phyloP scores from a whole-genome alignment of 371 early-diverging fungal genomes.

The Mucor irregularis region DNA sequence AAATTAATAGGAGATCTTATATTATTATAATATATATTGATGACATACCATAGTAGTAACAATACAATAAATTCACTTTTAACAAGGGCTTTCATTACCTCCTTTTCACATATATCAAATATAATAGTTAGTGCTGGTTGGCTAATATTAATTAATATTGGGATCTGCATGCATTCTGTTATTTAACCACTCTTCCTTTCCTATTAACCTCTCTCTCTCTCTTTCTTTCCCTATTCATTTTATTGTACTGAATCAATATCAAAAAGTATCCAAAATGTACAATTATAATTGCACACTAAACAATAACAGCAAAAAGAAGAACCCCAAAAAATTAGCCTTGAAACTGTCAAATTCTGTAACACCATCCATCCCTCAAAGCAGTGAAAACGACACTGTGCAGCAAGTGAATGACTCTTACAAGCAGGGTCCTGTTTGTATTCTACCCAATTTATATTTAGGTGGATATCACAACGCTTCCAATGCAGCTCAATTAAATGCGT shows the following conservation, averaged over 20 bases:
- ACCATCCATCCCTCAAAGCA: neutral
- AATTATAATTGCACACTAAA: too few relatives aligned
- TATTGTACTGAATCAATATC: too few relatives aligned
- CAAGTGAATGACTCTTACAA: slow-evolving; percentile 14
- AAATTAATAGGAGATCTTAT: too few relatives aligned
- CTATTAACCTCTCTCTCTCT: neutral
- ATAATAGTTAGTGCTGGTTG: slow-evolving; percentile 2
- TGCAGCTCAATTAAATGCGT: slow-evolving; percentile 31
- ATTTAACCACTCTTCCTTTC: neutral
- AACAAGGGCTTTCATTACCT: too few relatives aligned
- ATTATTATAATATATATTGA: too few relatives aligned
- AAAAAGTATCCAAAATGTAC: too few relatives aligned
- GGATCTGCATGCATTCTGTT: slow-evolving; percentile 19
- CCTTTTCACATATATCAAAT: too few relatives aligned
- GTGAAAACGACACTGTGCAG: neutral
- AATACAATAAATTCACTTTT: too few relatives aligned
- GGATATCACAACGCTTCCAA: slow-evolving; percentile 58
- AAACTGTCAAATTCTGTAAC: neutral
- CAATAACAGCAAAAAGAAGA: slow-evolving; percentile 5
- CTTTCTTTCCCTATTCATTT: neutral
- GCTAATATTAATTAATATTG: slow-evolving; percentile 10
- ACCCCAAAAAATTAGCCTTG: slow-evolving; percentile 10
- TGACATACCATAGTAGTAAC: too few relatives aligned
- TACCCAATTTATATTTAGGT: slow-evolving; percentile 74
- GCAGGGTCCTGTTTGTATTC: slow-evolving; percentile 59